Evolutionary conservation across 331 rosid genomes (phyloP).

Genomic region (Dryas integrifolia): DNA sequence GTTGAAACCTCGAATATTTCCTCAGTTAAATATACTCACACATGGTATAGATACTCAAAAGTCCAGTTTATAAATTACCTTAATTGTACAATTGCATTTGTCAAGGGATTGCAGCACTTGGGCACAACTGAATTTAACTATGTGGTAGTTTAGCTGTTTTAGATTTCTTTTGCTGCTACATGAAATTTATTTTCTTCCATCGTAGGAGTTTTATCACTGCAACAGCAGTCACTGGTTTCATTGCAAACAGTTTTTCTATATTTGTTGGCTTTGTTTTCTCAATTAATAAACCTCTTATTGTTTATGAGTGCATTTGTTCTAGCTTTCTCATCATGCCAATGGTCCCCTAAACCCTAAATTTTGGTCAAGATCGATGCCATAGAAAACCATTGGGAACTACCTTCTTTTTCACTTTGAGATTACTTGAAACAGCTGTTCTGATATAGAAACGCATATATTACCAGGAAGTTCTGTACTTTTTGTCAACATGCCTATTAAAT

Average conservation of each 20-base stretch:
- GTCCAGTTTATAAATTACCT: background rate
- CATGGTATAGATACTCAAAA: no score
- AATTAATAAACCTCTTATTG: background rate
- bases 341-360: background rate
- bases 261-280: background rate
- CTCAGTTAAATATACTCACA: no score
- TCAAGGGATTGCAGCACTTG: background rate
- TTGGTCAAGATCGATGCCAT: background rate
- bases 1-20: no score
- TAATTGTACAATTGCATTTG: background rate
- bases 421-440: background rate
- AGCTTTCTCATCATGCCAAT: no score
- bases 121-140: background rate
- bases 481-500: background rate
- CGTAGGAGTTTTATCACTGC: background rate
- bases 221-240: conserved; percentile 2
- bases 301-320: background rate
- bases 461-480: background rate
- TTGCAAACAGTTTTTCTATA: background rate
- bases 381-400: background rate
- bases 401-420: background rate
- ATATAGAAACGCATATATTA: background rate
- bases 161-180: conserved; percentile 8
- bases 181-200: background rate
- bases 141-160: conserved; percentile 1